Conservation (phyloP, 2,329 filamentous ascomycete species). For the Microdochium nivale region DNA sequence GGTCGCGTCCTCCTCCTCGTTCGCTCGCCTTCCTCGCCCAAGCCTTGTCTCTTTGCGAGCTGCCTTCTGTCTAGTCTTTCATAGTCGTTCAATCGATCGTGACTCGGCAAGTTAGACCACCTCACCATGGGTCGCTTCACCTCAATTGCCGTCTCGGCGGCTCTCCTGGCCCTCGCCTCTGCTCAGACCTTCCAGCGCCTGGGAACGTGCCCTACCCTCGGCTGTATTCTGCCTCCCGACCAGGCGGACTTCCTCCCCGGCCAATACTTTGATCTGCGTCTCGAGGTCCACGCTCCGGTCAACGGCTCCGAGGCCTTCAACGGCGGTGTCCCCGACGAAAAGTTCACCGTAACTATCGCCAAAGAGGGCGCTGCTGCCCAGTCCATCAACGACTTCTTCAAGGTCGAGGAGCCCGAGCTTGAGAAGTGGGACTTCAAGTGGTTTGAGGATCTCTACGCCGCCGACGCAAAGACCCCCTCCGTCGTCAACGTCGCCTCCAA, state of each 20-base stretch:
- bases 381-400: constrained; percentile 58
- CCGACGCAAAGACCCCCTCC: constrained; percentile 59
- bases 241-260: constrained; percentile 75
- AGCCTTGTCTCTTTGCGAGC: background rate
- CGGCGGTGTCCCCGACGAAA: constrained; percentile 58
- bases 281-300: constrained; percentile 72
- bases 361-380: constrained; percentile 49
- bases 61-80: background rate
- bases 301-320: constrained; percentile 76
- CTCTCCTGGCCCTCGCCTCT: constrained; percentile 19
- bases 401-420: constrained; percentile 58
- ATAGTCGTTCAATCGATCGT: background rate
- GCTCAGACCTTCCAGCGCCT: constrained; percentile 53
- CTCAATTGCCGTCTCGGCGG: background rate
- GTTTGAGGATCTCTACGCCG: constrained; percentile 76
- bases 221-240: constrained; percentile 52
- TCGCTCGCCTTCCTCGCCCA: background rate
- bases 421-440: constrained; percentile 80
- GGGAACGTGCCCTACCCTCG: constrained; percentile 49
- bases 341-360: constrained; percentile 66
- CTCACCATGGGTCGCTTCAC: background rate
- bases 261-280: constrained; percentile 75
- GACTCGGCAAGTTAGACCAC: background rate
- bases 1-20: background rate
- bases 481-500: constrained; percentile 75